Conservation (phyloP, 1,139 yeast species). For the Candida smagusa region DNA sequence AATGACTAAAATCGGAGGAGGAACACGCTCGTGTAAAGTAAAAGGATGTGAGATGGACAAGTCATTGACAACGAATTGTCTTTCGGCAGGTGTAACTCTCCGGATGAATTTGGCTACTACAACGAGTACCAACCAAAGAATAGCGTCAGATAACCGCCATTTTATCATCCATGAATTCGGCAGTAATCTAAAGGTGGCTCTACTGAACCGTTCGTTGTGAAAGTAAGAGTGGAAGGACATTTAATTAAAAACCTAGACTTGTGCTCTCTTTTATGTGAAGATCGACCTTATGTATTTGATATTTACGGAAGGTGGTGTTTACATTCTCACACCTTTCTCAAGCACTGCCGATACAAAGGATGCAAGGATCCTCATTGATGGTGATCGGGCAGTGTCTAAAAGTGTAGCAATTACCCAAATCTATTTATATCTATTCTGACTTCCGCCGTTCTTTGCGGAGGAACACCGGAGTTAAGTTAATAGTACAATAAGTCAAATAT, state of each 20-base stretch:
- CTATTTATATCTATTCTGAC: too few relatives aligned
- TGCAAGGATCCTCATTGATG: too few relatives aligned
- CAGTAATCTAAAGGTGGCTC: slow-evolving; percentile 52
- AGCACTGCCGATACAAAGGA: too few relatives aligned
- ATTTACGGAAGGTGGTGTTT: too few relatives aligned
- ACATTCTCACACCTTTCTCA: too few relatives aligned
- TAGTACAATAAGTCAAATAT: too few relatives aligned
- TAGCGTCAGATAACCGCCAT: slow-evolving; percentile 62
- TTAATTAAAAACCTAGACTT: not conserved
- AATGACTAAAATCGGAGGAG: slow-evolving; percentile 31
- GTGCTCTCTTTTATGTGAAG: too few relatives aligned
- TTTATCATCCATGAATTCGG: slow-evolving; percentile 21
- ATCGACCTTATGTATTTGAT: too few relatives aligned
- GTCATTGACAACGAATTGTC: slow-evolving; percentile 56
- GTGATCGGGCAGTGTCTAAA: too few relatives aligned
- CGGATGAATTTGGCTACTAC: slow-evolving; percentile 26
- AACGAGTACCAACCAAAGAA: slow-evolving; percentile 40
- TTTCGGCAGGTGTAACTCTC: slow-evolving; percentile 57
- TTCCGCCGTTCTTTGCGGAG: too few relatives aligned
- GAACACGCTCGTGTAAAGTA: slow-evolving; percentile 40
- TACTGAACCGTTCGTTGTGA: slow-evolving; percentile 26
- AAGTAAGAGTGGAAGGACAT: slow-evolving; percentile 7
- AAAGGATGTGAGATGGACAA: slow-evolving; percentile 46
- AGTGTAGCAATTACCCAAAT: too few relatives aligned
- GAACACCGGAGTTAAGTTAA: too few relatives aligned